Conservation (phyloP, 805 yeast species). For the Myxozyma neotropica region DNA sequence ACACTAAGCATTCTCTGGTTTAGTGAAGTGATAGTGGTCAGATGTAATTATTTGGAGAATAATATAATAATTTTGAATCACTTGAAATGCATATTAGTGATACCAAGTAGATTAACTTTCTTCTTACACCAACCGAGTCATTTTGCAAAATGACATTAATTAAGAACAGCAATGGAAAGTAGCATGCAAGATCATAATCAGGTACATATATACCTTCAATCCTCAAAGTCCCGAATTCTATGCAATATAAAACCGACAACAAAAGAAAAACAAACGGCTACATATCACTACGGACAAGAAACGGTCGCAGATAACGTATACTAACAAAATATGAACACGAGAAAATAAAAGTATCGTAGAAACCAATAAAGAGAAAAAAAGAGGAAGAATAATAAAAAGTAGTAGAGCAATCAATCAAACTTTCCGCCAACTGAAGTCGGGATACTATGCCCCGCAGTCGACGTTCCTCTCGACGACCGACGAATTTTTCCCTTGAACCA, state of each 20-base stretch:
- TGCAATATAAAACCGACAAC: background rate
- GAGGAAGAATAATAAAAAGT: background rate
- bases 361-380: background rate
- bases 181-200: slow-evolving; percentile 8
- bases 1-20: no score
- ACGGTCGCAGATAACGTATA: background rate
- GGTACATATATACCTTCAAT: background rate
- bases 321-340: slow-evolving; percentile 4
- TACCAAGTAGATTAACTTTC: background rate
- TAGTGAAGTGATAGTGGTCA: no score
- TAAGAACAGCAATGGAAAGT: background rate
- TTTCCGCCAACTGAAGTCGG: slow-evolving; percentile 10
- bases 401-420: slow-evolving; percentile 6
- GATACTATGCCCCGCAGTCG: slow-evolving; percentile 3
- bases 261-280: background rate
- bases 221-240: background rate
- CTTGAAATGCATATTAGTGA: background rate
- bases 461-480: slow-evolving; percentile 18
- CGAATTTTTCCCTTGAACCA: slow-evolving; percentile 30
- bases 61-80: no score
- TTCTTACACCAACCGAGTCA: background rate
- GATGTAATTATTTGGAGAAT: no score
- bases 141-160: background rate
- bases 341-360: background rate
- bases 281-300: background rate